Conservation (phyloP, 2,329 filamentous ascomycete species). For the Knufia fluminis region DNA sequence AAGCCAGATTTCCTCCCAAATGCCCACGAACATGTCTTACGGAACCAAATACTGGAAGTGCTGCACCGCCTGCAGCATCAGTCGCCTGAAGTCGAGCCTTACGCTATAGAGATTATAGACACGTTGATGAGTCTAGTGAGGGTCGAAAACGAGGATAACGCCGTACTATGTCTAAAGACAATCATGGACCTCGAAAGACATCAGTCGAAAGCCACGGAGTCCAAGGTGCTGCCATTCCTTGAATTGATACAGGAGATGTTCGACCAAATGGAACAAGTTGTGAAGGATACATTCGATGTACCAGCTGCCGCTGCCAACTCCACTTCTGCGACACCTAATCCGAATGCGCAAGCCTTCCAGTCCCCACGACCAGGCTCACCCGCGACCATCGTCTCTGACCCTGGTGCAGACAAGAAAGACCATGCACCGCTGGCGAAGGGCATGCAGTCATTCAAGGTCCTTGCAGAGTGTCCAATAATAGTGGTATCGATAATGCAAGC, state of each 20-base stretch:
- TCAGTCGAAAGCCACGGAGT: constrained; percentile 71
- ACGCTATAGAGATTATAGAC: constrained; percentile 81
- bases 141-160: constrained; percentile 96
- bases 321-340: constrained; percentile 42
- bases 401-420: constrained; percentile 74
- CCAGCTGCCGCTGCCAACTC: constrained; percentile 48
- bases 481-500: constrained; percentile 97
- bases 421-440: constrained; percentile 75
- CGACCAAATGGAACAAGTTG: constrained; percentile 84
- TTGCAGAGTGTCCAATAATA: constrained; percentile 96
- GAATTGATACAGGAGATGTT: constrained; percentile 93
- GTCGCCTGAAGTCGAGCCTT: constrained; percentile 75
- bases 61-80: constrained; percentile 74
- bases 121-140: constrained; percentile 80
- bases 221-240: constrained; percentile 81
- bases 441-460: constrained; percentile 98
- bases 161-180: constrained; percentile 94
- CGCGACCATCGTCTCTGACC: constrained; percentile 64
- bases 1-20: constrained; percentile 85
- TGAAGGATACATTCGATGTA: constrained; percentile 89
- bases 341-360: constrained; percentile 59
- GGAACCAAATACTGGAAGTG: constrained; percentile 89
- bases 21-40: constrained; percentile 85
- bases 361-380: constrained; percentile 86
- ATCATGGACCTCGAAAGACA: constrained; percentile 94